Percentiles rank a stretch among this genome's conserved stretches.
These are phyloP conservation scores for Sequoia sempervirens DNA, from an alignment of 75 land plant genomes.

Conservation along the genomic window DNA sequence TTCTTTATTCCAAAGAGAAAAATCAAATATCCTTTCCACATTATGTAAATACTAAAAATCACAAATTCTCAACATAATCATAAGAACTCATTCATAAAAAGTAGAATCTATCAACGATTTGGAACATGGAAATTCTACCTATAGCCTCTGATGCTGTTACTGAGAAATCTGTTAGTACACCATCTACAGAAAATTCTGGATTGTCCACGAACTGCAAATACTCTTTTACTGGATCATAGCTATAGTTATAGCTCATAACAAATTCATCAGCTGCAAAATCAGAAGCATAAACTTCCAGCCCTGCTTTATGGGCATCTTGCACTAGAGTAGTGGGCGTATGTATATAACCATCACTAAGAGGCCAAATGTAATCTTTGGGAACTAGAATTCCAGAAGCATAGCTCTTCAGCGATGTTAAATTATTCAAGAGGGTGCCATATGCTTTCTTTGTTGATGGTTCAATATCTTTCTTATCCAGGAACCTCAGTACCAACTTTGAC, in stretches of 20 bases:
- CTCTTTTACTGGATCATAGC: constrained; percentile 43
- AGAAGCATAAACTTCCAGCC: constrained; percentile 33
- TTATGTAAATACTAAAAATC: background rate
- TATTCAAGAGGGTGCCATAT: constrained; percentile 22
- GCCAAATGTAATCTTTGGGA: constrained; percentile 28
- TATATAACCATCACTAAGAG: constrained; percentile 11
- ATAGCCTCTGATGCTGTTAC: constrained; percentile 38
- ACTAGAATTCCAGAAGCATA: constrained; percentile 35
- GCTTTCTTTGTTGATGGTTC: constrained; percentile 37
- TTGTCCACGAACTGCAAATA: constrained; percentile 18
- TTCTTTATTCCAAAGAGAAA: background rate
- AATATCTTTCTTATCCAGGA: background rate
- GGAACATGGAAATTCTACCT: constrained; percentile 16
- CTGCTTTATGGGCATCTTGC: constrained; percentile 29
- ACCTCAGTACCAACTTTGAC: constrained; percentile 18
- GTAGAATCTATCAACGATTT: background rate
- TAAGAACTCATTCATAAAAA: background rate
- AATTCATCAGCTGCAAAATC: constrained; percentile 29
- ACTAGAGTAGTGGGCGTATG: constrained; percentile 18
- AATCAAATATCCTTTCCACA: background rate
- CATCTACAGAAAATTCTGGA: constrained; percentile 30
- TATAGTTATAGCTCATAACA: constrained; percentile 30
- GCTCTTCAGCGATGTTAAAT: constrained; percentile 23
- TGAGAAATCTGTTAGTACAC: constrained; percentile 41
- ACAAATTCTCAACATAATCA: background rate